Evolutionary conservation across 116 monocot species (phyloP).

Genomic region (Phalaenopsis hybrid): DNA sequence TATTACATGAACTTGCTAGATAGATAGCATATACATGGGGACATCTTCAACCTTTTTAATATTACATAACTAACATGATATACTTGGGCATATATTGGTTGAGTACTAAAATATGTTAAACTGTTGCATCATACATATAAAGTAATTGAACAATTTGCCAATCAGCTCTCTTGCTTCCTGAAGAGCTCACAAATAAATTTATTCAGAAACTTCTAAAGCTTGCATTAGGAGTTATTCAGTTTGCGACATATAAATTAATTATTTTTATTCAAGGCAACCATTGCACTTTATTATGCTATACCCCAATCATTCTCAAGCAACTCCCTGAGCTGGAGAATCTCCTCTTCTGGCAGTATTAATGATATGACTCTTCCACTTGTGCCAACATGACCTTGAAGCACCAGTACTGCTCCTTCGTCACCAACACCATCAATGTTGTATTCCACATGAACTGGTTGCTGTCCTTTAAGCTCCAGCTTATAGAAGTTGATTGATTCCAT

Average conservation of each 20-base stretch:
- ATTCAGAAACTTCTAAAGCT: neutral
- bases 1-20: no score
- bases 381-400: constrained; percentile 24
- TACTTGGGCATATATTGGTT: no score
- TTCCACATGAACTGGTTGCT: constrained; percentile 50
- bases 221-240: neutral
- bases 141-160: no score
- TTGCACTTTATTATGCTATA: constrained; percentile 21
- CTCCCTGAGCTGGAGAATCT: constrained; percentile 27
- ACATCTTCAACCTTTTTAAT: no score
- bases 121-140: no score
- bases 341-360: constrained; percentile 33
- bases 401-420: constrained; percentile 53
- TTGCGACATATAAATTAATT: neutral
- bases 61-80: no score
- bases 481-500: constrained; percentile 38
- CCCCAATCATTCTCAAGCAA: constrained; percentile 30
- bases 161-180: no score
- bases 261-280: neutral
- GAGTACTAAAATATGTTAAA: no score
- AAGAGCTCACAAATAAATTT: neutral
- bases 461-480: constrained; percentile 49
- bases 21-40: no score
- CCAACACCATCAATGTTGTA: constrained; percentile 64
- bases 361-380: constrained; percentile 26